Conservation (phyloP, 2,329 filamentous ascomycete genomes). For the Plenodomus biglobosus region DNA sequence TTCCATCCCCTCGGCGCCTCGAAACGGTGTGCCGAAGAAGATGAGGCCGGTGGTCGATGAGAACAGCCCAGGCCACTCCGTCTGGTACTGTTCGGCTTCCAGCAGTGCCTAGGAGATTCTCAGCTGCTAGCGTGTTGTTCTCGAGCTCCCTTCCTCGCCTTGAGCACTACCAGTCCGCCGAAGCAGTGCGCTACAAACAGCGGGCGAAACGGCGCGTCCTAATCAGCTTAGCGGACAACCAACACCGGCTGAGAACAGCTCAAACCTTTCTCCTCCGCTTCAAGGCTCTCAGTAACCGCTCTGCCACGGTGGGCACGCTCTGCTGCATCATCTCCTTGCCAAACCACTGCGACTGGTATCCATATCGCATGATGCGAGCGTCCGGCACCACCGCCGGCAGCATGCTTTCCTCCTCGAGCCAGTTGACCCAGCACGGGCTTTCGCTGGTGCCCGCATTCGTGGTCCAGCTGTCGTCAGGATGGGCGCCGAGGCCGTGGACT, state of each 20-base stretch:
- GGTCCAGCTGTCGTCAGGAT: conserved; percentile 34
- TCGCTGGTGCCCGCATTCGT: conserved; percentile 26
- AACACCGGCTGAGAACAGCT: background rate
- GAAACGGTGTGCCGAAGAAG: conserved; percentile 31
- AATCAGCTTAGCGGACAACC: conserved; percentile 2
- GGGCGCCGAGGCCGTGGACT: conserved; percentile 31
- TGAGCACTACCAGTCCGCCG: conserved; percentile 28
- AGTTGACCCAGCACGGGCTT: conserved; percentile 24
- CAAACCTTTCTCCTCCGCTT: conserved; percentile 19
- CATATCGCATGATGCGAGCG: conserved; percentile 33
- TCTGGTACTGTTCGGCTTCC: conserved; percentile 13
- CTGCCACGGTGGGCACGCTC: conserved; percentile 19
- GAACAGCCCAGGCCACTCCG: conserved; percentile 23
- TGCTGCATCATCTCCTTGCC: conserved; percentile 22
- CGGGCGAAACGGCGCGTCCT: conserved; percentile 22
- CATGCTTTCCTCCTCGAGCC: conserved; percentile 26
- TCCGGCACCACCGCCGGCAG: conserved; percentile 22
- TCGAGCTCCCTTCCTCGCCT: conserved; percentile 13
- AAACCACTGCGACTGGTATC: conserved; percentile 33
- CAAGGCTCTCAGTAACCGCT: conserved; percentile 21
- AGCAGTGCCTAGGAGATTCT: conserved; percentile 16
- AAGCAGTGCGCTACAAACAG: conserved; percentile 31
- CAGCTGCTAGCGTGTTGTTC: conserved; percentile 6
- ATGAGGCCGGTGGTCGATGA: conserved; percentile 21
- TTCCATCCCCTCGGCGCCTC: conserved; percentile 26